phyloP scores from a whole-genome alignment of 2,329 filamentous ascomycete genomes.

The Colletotrichum noveboracense region DNA sequence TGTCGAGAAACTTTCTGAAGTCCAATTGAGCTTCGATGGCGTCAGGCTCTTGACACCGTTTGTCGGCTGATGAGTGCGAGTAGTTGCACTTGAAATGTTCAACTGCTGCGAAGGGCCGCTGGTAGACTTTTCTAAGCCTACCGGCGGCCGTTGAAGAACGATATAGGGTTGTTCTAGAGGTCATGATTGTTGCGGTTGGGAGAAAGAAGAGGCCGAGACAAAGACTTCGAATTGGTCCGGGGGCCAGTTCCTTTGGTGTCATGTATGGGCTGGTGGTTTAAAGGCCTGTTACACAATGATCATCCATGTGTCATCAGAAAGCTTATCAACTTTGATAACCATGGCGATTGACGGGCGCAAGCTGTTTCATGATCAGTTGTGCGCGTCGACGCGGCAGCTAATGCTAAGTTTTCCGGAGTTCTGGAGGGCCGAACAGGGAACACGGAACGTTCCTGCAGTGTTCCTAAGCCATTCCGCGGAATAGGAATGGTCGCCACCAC shows the following conservation, averaged over 20 bases:
- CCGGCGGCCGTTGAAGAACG: neutral
- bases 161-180: neutral
- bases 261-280: neutral
- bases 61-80: neutral
- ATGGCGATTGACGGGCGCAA: neutral
- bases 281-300: neutral
- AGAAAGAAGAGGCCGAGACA: neutral
- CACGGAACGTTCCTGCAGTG: neutral
- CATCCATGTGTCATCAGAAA: neutral
- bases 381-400: neutral
- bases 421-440: neutral
- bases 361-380: neutral
- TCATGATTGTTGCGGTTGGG: neutral
- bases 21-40: constrained; percentile 25
- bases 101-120: neutral
- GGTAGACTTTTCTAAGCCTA: neutral
- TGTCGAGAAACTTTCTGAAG: constrained; percentile 51
- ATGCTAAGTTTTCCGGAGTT: neutral
- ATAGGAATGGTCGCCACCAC: neutral
- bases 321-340: neutral
- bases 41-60: neutral
- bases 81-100: neutral
- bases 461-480: neutral
- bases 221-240: neutral
- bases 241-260: neutral